Evolutionary conservation across 352 stramenopile species (phyloP).

Genomic region (Globisporangium ultimum): DNA sequence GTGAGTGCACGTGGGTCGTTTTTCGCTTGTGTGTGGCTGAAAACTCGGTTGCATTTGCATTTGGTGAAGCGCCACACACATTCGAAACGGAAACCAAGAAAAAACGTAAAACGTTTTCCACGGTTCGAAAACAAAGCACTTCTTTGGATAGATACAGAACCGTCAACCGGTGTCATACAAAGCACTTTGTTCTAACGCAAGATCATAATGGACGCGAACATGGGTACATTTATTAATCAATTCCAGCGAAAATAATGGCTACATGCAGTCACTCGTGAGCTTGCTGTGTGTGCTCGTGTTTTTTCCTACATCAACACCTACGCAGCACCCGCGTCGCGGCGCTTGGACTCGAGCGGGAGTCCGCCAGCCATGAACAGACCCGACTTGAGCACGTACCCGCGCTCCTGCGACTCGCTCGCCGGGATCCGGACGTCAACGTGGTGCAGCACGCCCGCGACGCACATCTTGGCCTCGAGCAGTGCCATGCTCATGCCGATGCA

Average conservation of each 20-base stretch:
- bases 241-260: background rate
- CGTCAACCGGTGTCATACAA: too few species aligned
- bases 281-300: background rate
- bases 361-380: constrained; percentile 50
- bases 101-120: too few species aligned
- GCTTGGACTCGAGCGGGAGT: constrained; percentile 34
- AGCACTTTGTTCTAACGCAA: too few species aligned
- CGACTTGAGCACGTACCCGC: constrained; percentile 51
- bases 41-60: background rate
- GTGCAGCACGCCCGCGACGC: constrained; percentile 42
- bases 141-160: too few species aligned
- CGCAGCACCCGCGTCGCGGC: constrained; percentile 15
- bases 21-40: too few species aligned
- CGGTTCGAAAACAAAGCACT: too few species aligned
- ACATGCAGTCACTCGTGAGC: background rate
- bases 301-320: background rate
- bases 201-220: too few species aligned
- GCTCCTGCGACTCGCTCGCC: constrained; percentile 31
- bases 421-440: constrained; percentile 45
- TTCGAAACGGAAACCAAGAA: too few species aligned
- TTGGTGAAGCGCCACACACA: too few species aligned
- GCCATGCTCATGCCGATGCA: constrained; percentile 78
- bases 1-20: too few species aligned
- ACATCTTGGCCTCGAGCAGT: constrained; percentile 61
- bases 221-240: too few species aligned